Base-by-base conservation (phyloP, 805 yeast species). In the Saturnispora bothae region DNA sequence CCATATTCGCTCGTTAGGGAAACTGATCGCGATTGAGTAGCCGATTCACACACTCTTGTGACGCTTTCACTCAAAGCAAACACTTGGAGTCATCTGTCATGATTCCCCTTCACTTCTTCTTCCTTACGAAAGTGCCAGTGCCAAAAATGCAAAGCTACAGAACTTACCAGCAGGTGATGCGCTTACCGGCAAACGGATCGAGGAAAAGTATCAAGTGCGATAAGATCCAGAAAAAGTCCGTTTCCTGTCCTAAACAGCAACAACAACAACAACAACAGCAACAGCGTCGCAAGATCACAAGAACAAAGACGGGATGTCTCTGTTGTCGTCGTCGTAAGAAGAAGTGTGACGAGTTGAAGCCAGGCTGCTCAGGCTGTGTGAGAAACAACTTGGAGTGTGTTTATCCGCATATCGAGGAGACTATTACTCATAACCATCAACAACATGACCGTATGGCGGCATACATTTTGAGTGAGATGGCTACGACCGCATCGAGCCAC, bases 271-370 rank as follows among this genome's bases (percentile, higher is more conserved):
- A 13, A 15, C 32, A 27, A 23, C 40, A 8, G 12, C 36, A 16
- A 25, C 39, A 28, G 15, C 33, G 25, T 14, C 40, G 29, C 26
- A 59, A 59, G 42, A 59, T 59, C 20, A 54, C 60, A 6, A 50
- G 63, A 39, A 57, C 63, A 3, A 60, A 60, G 36, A 59, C 64
- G 2, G 65, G 65, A 3, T 60, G 65, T 40, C 56, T 56, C 43
- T 59, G 64, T 38, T 60, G 65, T 36, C 56, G 65, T 18, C 52
- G 44, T 33, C 48, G 65, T 35, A 59, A 59, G 58, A 60, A 59
- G 60, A 60, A 60, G 48, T 60, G 65, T 42, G 61, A 59, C 38
- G 64, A 59, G 40, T 38, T 46, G 22, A 51, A 49, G 40, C 63
- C 63, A 3, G 47, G 51, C 4, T 60, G 65, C 39, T 51, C 61